Base-by-base conservation (phyloP, 306 rosid species). In the Alnus rubra region DNA sequence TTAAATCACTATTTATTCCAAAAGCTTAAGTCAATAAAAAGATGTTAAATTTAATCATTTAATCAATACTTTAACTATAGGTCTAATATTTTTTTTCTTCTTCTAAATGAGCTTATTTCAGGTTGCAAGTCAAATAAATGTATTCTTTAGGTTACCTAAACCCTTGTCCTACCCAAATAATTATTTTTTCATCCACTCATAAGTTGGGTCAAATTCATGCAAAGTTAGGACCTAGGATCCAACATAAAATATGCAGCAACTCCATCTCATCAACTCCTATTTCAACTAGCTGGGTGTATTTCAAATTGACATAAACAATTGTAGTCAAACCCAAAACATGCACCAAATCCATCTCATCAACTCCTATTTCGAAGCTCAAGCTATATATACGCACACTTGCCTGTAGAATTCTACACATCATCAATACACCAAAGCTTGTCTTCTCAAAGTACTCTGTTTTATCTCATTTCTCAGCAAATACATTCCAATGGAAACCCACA, bases 231-330 rank as follows among this genome's bases (percentile, higher is more conserved):
- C 69, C 80, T 67, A 67, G 71, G 63, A 49, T 73, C 80, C 74
- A 70, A 71, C 76, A 64, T 73, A 83, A 48, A 13, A 28, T 49
- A 74, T 73, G 65, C 71, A 76, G 79, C 42, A 69, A 81, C 54
- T 81, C 84, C 88, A 81, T 73, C 54, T 64, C 42, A 81, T 10
- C 82, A 42, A 69, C 87, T 84, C 79, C 84, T 18, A 72, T 79
- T 49, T 62, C 73, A 68, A 47, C 64, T 19, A 23, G 64, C 64
- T 58, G 11, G 10, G 31, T 9, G 2, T 52, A 15, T 16, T 30
- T 42, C 35, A 2, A 71, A 2, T 15, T 49, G 12, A 42, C 31
- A 60, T 47, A 13, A 56, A n/a, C 5, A 19, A 16, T 9, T 33
- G 45, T 44, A 23, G 51, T 68, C 79, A 62, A 74, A 79, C 79